Base-by-base conservation (phyloP, 257 asterid genomes). In the Avicennia marina region DNA sequence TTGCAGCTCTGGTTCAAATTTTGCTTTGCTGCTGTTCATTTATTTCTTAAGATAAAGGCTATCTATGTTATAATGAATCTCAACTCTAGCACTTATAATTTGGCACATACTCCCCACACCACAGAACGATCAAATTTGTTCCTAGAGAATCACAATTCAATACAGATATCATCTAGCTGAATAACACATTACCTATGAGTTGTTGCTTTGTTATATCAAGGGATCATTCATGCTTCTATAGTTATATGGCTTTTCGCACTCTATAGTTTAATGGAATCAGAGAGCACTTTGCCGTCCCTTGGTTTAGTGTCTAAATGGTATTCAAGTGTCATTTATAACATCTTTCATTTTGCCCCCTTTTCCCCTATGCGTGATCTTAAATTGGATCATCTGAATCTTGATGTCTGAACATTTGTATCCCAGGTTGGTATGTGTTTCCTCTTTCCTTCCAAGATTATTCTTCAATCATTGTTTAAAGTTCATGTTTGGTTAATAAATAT, bases 1-100 rank as follows among this genome's bases (percentile, higher is more conserved):
- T 49, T 45, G 31, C 58, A 31, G 38, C 38, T 41, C 62, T 21
- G 25, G 36, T 36, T 72, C 26, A 10, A 18, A 24, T 24, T 52
- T 20, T 33, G n/a, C 21, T 19, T 52, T 12, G 12, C 16, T 29
- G 43, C 40, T 65, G 21, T 42, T n/a, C 40, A 6, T 51, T 34
- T 17, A 33, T 36, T 27, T 54, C 31, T 44, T 40, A n/a, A 32
- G 5, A 1, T 39, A 13, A 16, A 41, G 20, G 50, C 34, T 43
- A 1, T 51, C 20, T 25, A 18, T 46, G 27, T 46, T 19, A 34
- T 46, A 39, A 19, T 44, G 31, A 32, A 32, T 59, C 7, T 10
- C 27, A 29, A 41, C 19, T 43, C 40, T 42, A 57, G n/a, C 53
- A 48, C 19, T 16, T 6, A 46, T 54, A 42, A 11, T n/a, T 9